phyloP scores from a whole-genome alignment of 768 basidiomycete species.

The Boletales sp. region DNA sequence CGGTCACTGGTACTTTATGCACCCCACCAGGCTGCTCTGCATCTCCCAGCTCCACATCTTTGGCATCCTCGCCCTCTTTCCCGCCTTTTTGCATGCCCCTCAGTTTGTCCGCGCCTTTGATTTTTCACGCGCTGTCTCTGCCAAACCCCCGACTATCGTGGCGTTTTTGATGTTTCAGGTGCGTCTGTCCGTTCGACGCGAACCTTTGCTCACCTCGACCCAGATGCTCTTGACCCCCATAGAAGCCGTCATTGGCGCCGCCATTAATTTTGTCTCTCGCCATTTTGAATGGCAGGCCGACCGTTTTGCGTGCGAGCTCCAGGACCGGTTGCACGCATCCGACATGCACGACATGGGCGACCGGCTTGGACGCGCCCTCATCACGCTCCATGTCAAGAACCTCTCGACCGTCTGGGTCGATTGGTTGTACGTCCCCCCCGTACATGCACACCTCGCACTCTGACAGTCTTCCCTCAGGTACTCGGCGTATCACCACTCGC shows the following conservation, averaged over 20 bases:
- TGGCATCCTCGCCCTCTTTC: constrained; percentile 80
- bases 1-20: constrained; percentile 92
- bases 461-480: constrained; percentile 45
- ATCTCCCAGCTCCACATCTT: constrained; percentile 88
- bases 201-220: neutral
- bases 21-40: constrained; percentile 85
- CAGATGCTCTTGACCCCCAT: constrained; percentile 80
- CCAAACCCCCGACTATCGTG: constrained; percentile 72
- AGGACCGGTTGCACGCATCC: constrained; percentile 39
- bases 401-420: constrained; percentile 92
- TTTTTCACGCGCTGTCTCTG: constrained; percentile 64
- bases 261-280: constrained; percentile 79
- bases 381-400: constrained; percentile 88
- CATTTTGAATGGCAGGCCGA: constrained; percentile 94
- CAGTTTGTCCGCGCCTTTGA: constrained; percentile 79
- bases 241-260: constrained; percentile 67
- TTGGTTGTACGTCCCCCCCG: constrained; percentile 56
- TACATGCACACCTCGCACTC: too few relatives aligned
- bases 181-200: neutral
- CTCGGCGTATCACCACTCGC: constrained; percentile 94
- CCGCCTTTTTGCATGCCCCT: constrained; percentile 82
- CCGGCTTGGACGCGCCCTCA: constrained; percentile 75
- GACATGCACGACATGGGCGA: constrained; percentile 85
- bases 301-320: constrained; percentile 74
- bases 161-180: constrained; percentile 86